Conservation (phyloP, 2,329 filamentous ascomycete genomes). For the Aspergillus pseudonomiae region DNA sequence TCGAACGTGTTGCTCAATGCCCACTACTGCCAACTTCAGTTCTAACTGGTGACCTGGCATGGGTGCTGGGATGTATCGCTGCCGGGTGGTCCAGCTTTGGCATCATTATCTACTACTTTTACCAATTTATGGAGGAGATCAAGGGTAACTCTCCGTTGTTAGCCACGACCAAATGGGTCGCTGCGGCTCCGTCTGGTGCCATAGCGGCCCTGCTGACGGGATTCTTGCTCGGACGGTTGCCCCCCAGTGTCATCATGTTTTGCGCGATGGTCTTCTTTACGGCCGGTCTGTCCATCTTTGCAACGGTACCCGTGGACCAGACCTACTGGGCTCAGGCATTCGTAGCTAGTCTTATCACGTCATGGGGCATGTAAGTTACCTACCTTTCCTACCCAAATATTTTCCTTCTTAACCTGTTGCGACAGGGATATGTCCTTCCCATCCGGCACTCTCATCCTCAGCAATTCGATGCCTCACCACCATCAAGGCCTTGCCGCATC, state of each 20-base stretch:
- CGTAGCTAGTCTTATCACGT: constrained; percentile 46
- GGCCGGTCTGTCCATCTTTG: constrained; percentile 43
- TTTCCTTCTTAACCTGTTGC: constrained; percentile 18
- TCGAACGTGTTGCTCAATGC: constrained; percentile 53
- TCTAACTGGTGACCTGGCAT: constrained; percentile 52
- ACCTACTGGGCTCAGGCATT: constrained; percentile 69
- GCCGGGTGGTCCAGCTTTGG: constrained; percentile 60
- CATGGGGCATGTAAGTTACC: constrained; percentile 34
- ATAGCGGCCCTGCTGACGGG: constrained; percentile 39
- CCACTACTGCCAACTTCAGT: constrained; percentile 58
- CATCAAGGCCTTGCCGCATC: constrained; percentile 59
- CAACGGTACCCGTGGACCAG: constrained; percentile 55
- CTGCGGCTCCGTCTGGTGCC: constrained; percentile 32
- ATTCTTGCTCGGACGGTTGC: constrained; percentile 35
- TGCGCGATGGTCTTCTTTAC: constrained; percentile 44
- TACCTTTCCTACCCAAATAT: background rate
- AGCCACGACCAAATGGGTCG: constrained; percentile 29
- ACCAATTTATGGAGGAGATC: constrained; percentile 52
- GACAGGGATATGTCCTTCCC: constrained; percentile 69
- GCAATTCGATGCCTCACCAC: constrained; percentile 52
- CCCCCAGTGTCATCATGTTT: constrained; percentile 33
- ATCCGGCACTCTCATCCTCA: constrained; percentile 63
- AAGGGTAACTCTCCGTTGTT: constrained; percentile 32
- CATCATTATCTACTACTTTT: constrained; percentile 56
- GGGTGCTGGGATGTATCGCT: constrained; percentile 59